A percentile compares a stretch with the other conserved stretches of the same genome.
phyloP scores from a whole-genome alignment of 495 filamentous ascomycete genomes.

The Xylaria telfairii region DNA sequence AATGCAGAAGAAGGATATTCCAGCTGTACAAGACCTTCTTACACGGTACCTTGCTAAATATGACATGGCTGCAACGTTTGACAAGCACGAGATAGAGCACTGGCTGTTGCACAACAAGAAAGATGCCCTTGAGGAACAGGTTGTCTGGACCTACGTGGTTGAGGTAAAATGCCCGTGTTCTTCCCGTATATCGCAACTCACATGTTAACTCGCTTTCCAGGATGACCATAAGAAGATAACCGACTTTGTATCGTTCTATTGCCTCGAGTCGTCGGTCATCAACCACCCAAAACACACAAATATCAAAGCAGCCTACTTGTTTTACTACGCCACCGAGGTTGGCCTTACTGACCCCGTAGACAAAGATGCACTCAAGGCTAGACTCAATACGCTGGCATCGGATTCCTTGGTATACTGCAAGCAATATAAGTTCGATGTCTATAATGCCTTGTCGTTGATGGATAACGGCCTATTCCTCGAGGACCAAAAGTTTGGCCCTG shows the following conservation, averaged over 20 bases:
- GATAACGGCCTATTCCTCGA: conserved; percentile 94
- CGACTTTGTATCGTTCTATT: conserved; percentile 96
- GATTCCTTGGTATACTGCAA: conserved; percentile 91
- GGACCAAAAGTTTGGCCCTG: conserved; percentile 89
- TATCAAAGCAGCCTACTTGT: conserved; percentile 89
- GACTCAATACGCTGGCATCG: conserved; percentile 77
- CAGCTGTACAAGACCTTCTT: conserved; percentile 75
- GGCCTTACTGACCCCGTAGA: conserved; percentile 66
- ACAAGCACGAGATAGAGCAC: conserved; percentile 78
- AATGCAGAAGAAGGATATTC: conserved; percentile 84
- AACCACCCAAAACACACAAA: conserved; percentile 73
- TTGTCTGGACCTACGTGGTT: conserved; percentile 90
- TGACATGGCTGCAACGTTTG: conserved; percentile 83
- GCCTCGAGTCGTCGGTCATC: conserved; percentile 90
- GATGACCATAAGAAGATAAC: conserved; percentile 74
- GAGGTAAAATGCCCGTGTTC: conserved; percentile 58
- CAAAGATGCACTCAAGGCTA: conserved; percentile 65
- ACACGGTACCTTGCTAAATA: conserved; percentile 79
- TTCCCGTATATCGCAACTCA: background rate
- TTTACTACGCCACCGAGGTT: conserved; percentile 90
- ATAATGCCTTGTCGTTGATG: conserved; percentile 91
- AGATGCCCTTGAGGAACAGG: conserved; percentile 68
- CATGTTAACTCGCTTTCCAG: conserved; percentile 33
- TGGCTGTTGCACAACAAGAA: conserved; percentile 77
- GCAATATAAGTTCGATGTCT: conserved; percentile 88